These are phyloP conservation scores for Boletus patriciae DNA, from an alignment of 768 basidiomycete species.

Conservation along the genomic window DNA sequence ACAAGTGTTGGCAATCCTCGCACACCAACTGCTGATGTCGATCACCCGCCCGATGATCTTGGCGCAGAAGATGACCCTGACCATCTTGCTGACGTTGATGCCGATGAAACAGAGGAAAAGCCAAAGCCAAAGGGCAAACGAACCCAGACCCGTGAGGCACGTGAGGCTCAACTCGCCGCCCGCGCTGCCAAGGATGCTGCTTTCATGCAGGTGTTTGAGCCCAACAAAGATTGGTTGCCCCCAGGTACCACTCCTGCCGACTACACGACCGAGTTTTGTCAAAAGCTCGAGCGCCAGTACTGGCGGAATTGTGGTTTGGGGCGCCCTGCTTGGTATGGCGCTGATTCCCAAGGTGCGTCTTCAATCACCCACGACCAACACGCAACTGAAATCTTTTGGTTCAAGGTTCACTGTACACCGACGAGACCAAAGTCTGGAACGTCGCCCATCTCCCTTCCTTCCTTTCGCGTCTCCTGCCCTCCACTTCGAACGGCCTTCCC, in stretches of 20 bases:
- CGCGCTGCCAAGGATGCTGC: slow-evolving; percentile 43
- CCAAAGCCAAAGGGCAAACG: slow-evolving; percentile 45
- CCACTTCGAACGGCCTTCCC: slow-evolving; percentile 69
- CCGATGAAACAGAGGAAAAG: slow-evolving; percentile 35
- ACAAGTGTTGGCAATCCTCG: slow-evolving; percentile 24
- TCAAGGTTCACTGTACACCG: slow-evolving; percentile 66
- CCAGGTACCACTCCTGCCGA: slow-evolving; percentile 67
- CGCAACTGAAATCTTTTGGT: background rate
- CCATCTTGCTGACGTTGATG: slow-evolving; percentile 6
- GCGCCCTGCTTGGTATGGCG: slow-evolving; percentile 96
- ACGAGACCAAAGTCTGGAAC: slow-evolving; percentile 85
- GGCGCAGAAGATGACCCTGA: slow-evolving; percentile 20
- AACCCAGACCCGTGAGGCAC: slow-evolving; percentile 40
- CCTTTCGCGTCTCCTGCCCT: slow-evolving; percentile 74
- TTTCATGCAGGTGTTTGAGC: slow-evolving; percentile 74
- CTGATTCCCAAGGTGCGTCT: slow-evolving; percentile 85
- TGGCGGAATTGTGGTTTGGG: slow-evolving; percentile 92
- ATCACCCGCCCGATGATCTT: slow-evolving; percentile 11
- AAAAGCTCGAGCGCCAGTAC: slow-evolving; percentile 81
- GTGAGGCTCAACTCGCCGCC: slow-evolving; percentile 50
- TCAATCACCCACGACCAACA: background rate
- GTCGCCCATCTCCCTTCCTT: slow-evolving; percentile 89
- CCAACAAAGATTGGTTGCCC: slow-evolving; percentile 77
- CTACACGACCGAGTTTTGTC: slow-evolving; percentile 87
- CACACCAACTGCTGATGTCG: slow-evolving; percentile 20